phyloP scores from a whole-genome alignment of 2,329 filamentous ascomycete species.

The Colletotrichum chlorophyti region DNA sequence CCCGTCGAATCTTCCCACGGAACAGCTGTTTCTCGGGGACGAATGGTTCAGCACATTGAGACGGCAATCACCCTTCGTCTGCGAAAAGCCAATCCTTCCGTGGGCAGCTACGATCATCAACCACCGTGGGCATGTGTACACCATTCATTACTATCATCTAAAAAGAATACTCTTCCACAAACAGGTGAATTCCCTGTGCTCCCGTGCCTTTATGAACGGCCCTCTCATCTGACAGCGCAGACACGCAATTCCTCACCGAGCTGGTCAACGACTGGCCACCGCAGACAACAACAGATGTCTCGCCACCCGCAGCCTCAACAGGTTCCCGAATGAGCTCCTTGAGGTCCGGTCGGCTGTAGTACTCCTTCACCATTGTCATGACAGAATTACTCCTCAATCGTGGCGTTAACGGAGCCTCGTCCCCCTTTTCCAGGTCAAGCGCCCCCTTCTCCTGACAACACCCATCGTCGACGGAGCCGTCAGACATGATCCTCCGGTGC shows the following conservation, averaged over 20 bases:
- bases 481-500: slow-evolving; percentile 6
- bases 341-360: slow-evolving; percentile 56
- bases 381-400: slow-evolving; percentile 5
- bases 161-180: slow-evolving; percentile 67
- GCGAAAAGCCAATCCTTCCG: too few species aligned
- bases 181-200: slow-evolving; percentile 66
- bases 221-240: slow-evolving; percentile 63
- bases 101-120: background rate
- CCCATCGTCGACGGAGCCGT: background rate
- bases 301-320: slow-evolving; percentile 64
- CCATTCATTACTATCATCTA: slow-evolving; percentile 34
- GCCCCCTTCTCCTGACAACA: slow-evolving; percentile 5
- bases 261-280: slow-evolving; percentile 63
- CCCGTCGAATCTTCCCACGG: background rate
- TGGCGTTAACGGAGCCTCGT: slow-evolving; percentile 32
- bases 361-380: slow-evolving; percentile 48
- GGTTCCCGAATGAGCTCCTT: slow-evolving; percentile 57
- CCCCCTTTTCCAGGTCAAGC: slow-evolving; percentile 17
- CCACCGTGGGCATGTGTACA: background rate
- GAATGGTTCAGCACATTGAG: too few species aligned
- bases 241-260: slow-evolving; percentile 61
- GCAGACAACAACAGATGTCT: slow-evolving; percentile 67
- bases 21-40: too few species aligned
- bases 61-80: too few species aligned
- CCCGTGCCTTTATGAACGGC: slow-evolving; percentile 70